Percentiles rank a stretch among this genome's conserved stretches.
Conservation (phyloP, 805 yeast genomes). For the Myxozyma neglecta region DNA sequence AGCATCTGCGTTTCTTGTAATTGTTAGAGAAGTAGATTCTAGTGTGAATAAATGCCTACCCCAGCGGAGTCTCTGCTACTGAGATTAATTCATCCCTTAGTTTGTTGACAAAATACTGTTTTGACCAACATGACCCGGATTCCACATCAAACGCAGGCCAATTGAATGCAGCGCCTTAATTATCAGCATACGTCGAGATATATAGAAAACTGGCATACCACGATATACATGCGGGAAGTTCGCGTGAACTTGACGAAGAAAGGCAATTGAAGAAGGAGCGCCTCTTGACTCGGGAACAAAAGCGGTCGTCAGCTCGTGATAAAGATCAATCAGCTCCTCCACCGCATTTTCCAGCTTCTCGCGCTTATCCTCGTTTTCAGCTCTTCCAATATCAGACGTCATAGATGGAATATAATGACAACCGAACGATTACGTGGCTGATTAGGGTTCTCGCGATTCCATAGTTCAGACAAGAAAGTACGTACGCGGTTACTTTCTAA, state of each 20-base stretch:
- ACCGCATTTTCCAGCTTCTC: conserved; percentile 1
- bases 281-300: conserved; percentile 11
- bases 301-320: conserved; percentile 25
- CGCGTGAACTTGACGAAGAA: conserved; percentile 20
- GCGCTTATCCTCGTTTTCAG: not conserved
- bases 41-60: conserved; percentile 9
- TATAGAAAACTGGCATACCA: conserved; percentile 5
- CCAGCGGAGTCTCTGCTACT: conserved; percentile 28
- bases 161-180: conserved; percentile 16
- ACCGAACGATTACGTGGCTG: not conserved
- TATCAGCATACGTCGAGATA: not conserved
- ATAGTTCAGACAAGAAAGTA: not conserved
- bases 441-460: conserved; percentile 2
- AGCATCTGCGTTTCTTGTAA: conserved; percentile 43
- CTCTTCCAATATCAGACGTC: not conserved
- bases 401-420: not conserved
- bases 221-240: conserved; percentile 24
- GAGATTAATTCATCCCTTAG: conserved; percentile 5
- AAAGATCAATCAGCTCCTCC: conserved; percentile 12
- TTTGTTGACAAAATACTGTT: conserved; percentile 9
- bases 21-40: conserved; percentile 3
- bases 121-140: conserved; percentile 15
- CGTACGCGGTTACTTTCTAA: no score
- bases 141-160: conserved; percentile 26
- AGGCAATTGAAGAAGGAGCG: conserved; percentile 18